Percentiles rank a stretch among this genome's conserved stretches.
Evolutionary conservation across 106 monocot species (phyloP).

Genomic region (Dioscorea alata): DNA sequence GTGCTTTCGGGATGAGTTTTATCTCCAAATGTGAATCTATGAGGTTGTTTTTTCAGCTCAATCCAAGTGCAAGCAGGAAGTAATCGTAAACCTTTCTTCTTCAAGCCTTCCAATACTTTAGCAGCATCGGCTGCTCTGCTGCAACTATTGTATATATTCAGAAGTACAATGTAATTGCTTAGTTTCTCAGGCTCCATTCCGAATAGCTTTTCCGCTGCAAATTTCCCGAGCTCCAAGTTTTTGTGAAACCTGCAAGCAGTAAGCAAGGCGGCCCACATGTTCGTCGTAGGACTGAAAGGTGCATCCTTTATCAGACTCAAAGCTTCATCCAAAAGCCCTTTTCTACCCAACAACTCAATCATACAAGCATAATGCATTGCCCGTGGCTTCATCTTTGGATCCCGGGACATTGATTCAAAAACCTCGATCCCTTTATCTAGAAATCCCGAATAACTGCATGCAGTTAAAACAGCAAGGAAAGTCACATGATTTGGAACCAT

Average conservation of each 20-base stretch:
- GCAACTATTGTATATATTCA: conserved; percentile 57
- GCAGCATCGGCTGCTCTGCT: conserved; percentile 53
- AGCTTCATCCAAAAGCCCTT: conserved; percentile 78
- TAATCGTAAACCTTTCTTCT: conserved; percentile 48
- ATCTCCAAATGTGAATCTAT: conserved; percentile 64
- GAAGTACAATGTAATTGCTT: conserved; percentile 74
- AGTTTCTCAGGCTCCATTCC: conserved; percentile 75
- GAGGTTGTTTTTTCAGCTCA: conserved; percentile 62
- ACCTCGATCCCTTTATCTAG: conserved; percentile 58
- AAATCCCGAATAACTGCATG: conserved; percentile 67
- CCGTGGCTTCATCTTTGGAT: conserved; percentile 46
- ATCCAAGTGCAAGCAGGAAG: conserved; percentile 81
- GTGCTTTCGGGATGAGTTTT: conserved; percentile 51
- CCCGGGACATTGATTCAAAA: conserved; percentile 53
- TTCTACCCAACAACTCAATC: conserved; percentile 76
- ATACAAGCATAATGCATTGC: conserved; percentile 92
- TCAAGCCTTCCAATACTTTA: conserved; percentile 45
- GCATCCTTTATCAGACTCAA: conserved; percentile 55
- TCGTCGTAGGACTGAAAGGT: conserved; percentile 59
- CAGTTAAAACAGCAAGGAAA: conserved; percentile 68
- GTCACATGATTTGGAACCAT: conserved; percentile 80
- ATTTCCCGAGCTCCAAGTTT: conserved; percentile 68
- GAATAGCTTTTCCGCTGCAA: conserved; percentile 74
- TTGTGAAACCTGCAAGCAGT: conserved; percentile 82
- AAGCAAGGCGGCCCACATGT: conserved; percentile 96